Evolutionary conservation across 257 asterid genomes (phyloP).

Genomic region (Hygrophila difformis): DNA sequence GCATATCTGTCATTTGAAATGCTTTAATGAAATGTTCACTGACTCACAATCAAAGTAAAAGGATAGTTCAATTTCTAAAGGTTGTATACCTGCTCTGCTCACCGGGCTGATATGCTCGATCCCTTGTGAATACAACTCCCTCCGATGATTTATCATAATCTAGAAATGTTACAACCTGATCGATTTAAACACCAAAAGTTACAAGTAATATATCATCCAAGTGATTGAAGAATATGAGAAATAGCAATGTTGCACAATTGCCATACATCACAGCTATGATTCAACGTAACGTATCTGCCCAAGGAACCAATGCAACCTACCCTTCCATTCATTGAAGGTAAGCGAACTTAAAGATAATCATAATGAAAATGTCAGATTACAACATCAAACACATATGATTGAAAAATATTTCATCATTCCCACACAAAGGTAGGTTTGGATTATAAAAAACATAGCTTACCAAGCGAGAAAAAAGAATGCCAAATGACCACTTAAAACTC

Average conservation of each 20-base stretch:
- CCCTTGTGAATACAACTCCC: constrained; percentile 86
- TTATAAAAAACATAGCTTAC: constrained; percentile 31
- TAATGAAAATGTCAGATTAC: no score
- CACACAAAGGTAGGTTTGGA: no score
- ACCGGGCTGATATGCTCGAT: constrained; percentile 93
- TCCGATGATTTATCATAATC: constrained; percentile 82
- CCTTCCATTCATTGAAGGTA: constrained; percentile 82
- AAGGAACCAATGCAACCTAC: constrained; percentile 97
- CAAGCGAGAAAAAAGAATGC: constrained; percentile 93
- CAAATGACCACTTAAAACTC: constrained; percentile 86
- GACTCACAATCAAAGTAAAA: no score
- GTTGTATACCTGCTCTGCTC: constrained; percentile 94
- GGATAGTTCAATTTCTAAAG: no score
- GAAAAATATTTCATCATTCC: no score
- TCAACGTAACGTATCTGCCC: constrained; percentile 99
- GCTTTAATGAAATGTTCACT: no score
- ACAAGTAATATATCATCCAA: no score
- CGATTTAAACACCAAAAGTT: constrained; percentile 15
- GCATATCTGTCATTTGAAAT: constrained; percentile 1
- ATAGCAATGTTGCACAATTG: no score
- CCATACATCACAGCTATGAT: constrained; percentile 82
- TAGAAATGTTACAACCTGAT: constrained; percentile 78
- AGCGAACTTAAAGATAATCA: constrained; percentile 49
- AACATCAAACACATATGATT: neutral
- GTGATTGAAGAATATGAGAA: no score